Percentiles rank a stretch among this genome's conserved stretches.
Evolutionary conservation across 169 alveolate genomes (phyloP).

Genomic region (Eimeria praecox): DNA sequence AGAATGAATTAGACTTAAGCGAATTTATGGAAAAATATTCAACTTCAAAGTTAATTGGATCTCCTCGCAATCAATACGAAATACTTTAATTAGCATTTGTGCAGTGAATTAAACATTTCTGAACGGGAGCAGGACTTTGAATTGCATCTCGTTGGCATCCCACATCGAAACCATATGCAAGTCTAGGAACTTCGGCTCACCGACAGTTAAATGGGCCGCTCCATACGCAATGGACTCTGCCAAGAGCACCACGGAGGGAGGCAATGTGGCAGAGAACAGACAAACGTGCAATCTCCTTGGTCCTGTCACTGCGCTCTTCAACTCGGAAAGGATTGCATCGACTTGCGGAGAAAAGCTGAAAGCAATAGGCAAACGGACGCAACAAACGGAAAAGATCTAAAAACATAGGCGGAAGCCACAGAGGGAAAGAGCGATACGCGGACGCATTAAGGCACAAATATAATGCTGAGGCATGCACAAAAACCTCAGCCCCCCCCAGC

Average conservation of each 20-base stretch:
- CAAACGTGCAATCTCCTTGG: slow-evolving; percentile 29
- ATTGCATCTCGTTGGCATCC: too few relatives aligned
- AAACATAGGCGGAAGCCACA: not conserved
- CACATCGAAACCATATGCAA: not conserved
- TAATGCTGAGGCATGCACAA: not conserved
- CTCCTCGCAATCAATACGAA: too few relatives aligned
- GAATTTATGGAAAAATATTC: too few relatives aligned
- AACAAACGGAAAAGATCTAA: not conserved
- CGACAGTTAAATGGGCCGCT: slow-evolving; percentile 69
- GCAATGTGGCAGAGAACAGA: slow-evolving; percentile 84
- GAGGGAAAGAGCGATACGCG: not conserved
- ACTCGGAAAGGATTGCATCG: slow-evolving; percentile 70
- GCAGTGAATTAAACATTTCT: too few relatives aligned
- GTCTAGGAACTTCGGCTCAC: slow-evolving; percentile 7
- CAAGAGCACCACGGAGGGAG: slow-evolving; percentile 80
- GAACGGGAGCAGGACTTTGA: too few relatives aligned
- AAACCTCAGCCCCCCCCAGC: not conserved
- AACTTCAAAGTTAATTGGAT: too few relatives aligned
- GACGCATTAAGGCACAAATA: not conserved
- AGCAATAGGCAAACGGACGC: not conserved
- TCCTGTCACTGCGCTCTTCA: not conserved
- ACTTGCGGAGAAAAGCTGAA: slow-evolving; percentile 80
- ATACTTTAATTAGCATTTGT: too few relatives aligned
- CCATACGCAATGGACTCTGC: slow-evolving; percentile 74
- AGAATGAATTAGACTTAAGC: too few relatives aligned